Evolutionary conservation across 2,329 filamentous ascomycete species (phyloP), one percentile per base, ranked within the genome.

Genomic region (Boeremia lycopersici): DNA sequence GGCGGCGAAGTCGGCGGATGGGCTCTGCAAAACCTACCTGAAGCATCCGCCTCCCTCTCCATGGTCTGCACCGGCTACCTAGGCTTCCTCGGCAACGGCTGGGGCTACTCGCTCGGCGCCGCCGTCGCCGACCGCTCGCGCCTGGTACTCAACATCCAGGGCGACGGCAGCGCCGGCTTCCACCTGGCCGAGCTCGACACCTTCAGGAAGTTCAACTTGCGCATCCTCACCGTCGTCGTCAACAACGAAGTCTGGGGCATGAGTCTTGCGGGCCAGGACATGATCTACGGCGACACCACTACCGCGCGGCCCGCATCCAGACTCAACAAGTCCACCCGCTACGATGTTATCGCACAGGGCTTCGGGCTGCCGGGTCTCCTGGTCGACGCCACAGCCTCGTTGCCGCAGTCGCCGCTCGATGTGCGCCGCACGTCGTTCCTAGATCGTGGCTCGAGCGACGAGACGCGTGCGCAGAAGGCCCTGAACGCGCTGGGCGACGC

Each of bases 171-270:
- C 13, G 77, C 75, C 0, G 78, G 79, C 1, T 79, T 81, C 60
- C 81, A 81, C 53, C 66, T 80, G 38, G 74, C 75, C 48, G 78
- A 80, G 56, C 70, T 80, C 2, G 78, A 80, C 53, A 80, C 77
- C 3, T 79, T 74, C 55, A 73, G 73, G 31, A 71, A 77, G 19
- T 74, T 76, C 56, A 62, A 67, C 1, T 63, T 79, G 26, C 71
- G 74, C 6, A 67, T 81, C 6, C 44, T 80, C 34, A 80, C 78
- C 0, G 65, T 81, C 2, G 66, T 80, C 0, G 68, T 76, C 2
- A 80, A 80, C 57, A 80, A 80, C 50, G 71, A 69, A 44, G 70
- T 68, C 29, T 81, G 78, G 78, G 78, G 78, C 12, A 80, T 80
- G 78, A 74, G 70, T 26, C 63, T 69, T 6, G 74, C 76, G 8